Conservation (phyloP, 306 rosid species). For the Ziziphus jujuba region DNA sequence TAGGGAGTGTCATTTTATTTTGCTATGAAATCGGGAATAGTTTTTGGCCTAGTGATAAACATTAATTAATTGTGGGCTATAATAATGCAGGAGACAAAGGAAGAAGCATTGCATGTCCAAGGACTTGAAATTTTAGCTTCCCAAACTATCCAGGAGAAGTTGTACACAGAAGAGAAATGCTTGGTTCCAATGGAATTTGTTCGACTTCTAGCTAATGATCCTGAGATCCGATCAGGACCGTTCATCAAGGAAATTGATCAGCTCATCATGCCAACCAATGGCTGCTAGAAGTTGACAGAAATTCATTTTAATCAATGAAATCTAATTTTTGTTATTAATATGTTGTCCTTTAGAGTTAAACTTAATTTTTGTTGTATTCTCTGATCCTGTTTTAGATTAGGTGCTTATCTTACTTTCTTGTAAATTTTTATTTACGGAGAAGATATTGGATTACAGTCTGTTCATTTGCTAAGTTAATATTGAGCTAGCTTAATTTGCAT, state of each 20-base stretch:
- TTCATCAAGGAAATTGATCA: slow-evolving; percentile 36
- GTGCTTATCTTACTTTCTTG: neutral
- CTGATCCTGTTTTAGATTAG: neutral
- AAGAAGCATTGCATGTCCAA: slow-evolving; percentile 11
- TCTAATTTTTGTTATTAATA: neutral
- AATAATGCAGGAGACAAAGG: slow-evolving; percentile 13
- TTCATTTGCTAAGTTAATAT: neutral
- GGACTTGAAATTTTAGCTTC: slow-evolving; percentile 41
- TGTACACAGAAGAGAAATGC: slow-evolving; percentile 65
- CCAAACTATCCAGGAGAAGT: slow-evolving; percentile 63
- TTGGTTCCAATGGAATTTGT: slow-evolving; percentile 50
- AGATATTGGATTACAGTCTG: neutral
- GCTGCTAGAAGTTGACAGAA: no score
- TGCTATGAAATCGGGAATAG: neutral
- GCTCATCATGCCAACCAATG: slow-evolving; percentile 2
- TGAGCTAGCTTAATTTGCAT: neutral
- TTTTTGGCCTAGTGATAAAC: no score
- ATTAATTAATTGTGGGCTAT: no score
- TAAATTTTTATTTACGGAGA: neutral
- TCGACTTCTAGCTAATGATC: slow-evolving; percentile 31
- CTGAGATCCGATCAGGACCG: slow-evolving; percentile 34
- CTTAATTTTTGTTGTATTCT: neutral
- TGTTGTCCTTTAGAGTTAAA: neutral
- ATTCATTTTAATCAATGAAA: neutral
- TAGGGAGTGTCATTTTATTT: neutral